A percentile compares a stretch with the other conserved stretches of the same genome.
These are phyloP conservation scores for Luffa aegyptiaca DNA, from an alignment of 306 rosid genomes.

Conservation along the genomic window DNA sequence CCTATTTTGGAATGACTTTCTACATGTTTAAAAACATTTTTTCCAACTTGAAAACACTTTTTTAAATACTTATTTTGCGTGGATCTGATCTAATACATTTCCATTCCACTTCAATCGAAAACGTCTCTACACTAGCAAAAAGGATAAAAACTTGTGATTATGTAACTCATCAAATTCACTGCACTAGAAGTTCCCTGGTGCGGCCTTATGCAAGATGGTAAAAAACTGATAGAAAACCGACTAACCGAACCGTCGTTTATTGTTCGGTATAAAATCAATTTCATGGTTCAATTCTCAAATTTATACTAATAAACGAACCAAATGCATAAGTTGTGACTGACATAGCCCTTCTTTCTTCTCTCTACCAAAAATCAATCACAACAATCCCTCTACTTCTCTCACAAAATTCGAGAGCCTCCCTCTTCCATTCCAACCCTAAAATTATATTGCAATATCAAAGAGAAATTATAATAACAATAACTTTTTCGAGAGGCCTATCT, in stretches of 20 bases:
- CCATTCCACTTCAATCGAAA: no score
- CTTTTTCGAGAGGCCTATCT: neutral
- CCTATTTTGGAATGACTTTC: no score
- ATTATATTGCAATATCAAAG: neutral
- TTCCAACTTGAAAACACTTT: no score
- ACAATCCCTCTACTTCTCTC: neutral
- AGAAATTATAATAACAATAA: neutral
- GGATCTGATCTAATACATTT: no score
- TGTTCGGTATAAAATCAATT: neutral
- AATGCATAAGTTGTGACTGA: neutral
- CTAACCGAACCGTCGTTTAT: neutral
- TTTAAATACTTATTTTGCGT: no score
- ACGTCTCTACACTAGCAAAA: neutral
- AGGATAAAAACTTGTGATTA: neutral
- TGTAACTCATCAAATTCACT: neutral
- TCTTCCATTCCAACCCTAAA: neutral
- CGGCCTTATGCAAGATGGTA: neutral
- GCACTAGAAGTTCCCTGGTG: neutral
- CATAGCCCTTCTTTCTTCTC: neutral
- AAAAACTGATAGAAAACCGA: neutral
- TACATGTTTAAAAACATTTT: no score
- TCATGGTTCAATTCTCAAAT: no score
- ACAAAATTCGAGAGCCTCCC: neutral
- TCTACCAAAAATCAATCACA: neutral
- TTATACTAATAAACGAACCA: neutral